Base-by-base conservation (phyloP, 805 yeast genomes). In the Saturnispora zaruensis region DNA sequence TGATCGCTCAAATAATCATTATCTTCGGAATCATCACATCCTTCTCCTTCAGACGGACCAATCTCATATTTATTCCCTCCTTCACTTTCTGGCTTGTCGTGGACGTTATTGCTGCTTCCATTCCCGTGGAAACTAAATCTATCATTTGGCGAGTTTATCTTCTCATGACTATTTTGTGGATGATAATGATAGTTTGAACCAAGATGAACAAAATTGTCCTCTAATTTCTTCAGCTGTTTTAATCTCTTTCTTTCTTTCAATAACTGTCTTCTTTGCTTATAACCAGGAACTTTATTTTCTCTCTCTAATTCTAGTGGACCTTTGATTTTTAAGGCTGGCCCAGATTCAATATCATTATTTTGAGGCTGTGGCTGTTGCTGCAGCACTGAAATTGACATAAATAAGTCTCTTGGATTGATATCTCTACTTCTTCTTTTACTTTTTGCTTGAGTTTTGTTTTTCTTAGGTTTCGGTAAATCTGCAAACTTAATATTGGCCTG, bases 371-470 rank as follows among this genome's bases (percentile, higher is more conserved):
- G 68, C 38, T 73, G 70, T 48, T 75, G 73, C 56, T 84, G 84
- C 68, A 90, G 69, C 82, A 89, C 81, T 40, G 88, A 81, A 57
- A 89, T 84, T 3, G 96, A 88, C 70, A 83, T 74, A 62, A 74
- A 83, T 80, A 89, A 82, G 60, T 90, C 96, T 45, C 84, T 78
- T 1, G 96, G 96, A 32, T 84, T 82, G 11, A 86, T 69, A 21
- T 81, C 77, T n/a, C 66, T 69, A 53, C 42, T 51, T 24, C 59
- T 48, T 14, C 55, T 46, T 13, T 40, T 50, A n/a, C 8, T 18
- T 9, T 41, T 57, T 5, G 28, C 14, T 28, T 24, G 21, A 25
- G 47, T 50, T 25, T 53, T 44, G 61, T 61, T 52, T 71, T 71
- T 8, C 68, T 69, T 24, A 0, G 86, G 81, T 37, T 69, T 78